phyloP scores from a whole-genome alignment of 495 filamentous ascomycete species.

The Penicillium fimorum region DNA sequence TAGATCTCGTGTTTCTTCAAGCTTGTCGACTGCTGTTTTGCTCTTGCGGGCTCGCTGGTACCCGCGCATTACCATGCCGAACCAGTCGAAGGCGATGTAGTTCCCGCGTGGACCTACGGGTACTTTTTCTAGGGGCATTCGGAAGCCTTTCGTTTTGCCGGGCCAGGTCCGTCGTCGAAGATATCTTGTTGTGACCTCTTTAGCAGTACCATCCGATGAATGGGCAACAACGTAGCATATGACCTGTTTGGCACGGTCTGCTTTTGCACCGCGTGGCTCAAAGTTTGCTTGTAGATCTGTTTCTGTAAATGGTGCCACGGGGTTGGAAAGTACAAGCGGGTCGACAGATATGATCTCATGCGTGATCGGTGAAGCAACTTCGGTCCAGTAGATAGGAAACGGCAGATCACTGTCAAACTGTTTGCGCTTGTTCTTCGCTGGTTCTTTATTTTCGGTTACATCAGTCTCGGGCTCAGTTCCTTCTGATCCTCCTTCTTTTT shows the following conservation, averaged over 20 bases:
- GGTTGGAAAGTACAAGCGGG: constrained; percentile 63
- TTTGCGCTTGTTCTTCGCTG: constrained; percentile 17
- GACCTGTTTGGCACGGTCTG: constrained; percentile 82
- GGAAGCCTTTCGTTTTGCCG: constrained; percentile 84
- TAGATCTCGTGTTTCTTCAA: constrained; percentile 75
- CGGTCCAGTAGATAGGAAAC: constrained; percentile 91
- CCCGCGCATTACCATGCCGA: constrained; percentile 68
- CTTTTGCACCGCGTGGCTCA: constrained; percentile 76
- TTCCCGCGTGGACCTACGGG: constrained; percentile 74
- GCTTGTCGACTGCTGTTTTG: constrained; percentile 67
- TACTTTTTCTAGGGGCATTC: constrained; percentile 73
- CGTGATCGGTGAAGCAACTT: constrained; percentile 77
- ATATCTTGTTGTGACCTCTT: constrained; percentile 93
- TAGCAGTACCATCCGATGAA: constrained; percentile 81
- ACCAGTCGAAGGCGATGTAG: constrained; percentile 79
- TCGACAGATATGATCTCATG: constrained; percentile 77
- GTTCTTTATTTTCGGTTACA: neutral
- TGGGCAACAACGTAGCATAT: constrained; percentile 90
- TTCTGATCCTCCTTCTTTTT: constrained; percentile 17
- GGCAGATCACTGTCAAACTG: constrained; percentile 65
- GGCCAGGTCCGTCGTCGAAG: constrained; percentile 80
- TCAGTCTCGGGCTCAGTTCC: constrained; percentile 19
- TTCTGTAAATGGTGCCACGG: constrained; percentile 66
- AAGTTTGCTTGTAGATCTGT: constrained; percentile 71
- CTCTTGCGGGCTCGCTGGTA: constrained; percentile 62